Evolutionary conservation across 345 rosid species (phyloP).

Genomic region (Anacardium occidentale): DNA sequence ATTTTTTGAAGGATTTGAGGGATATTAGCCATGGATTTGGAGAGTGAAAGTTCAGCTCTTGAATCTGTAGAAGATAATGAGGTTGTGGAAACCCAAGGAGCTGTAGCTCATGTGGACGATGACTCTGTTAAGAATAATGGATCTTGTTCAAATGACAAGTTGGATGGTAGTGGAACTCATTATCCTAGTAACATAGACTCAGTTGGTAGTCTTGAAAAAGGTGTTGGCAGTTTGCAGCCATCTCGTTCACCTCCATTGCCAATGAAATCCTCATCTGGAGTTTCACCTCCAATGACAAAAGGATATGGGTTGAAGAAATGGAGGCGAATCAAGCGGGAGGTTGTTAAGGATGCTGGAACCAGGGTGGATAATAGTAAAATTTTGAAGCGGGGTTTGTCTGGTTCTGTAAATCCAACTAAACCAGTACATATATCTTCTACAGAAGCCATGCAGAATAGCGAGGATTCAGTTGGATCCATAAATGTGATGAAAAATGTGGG

Average conservation of each 20-base stretch:
- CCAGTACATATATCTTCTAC: constrained; percentile 28
- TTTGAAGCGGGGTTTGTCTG: constrained; percentile 66
- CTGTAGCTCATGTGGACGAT: constrained; percentile 16
- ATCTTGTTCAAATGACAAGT: constrained; percentile 30
- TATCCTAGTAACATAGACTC: constrained; percentile 12
- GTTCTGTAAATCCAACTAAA: constrained; percentile 43
- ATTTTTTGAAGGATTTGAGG: constrained; percentile 19
- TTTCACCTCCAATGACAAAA: constrained; percentile 40
- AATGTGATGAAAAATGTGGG: constrained; percentile 35
- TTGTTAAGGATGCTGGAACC: constrained; percentile 45
- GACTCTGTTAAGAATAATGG: constrained; percentile 37
- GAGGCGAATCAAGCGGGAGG: constrained; percentile 69
- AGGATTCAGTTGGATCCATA: constrained; percentile 42
- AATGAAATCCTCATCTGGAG: constrained; percentile 26
- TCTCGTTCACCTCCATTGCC: constrained; percentile 18
- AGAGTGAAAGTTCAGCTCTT: constrained; percentile 37
- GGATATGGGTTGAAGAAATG: constrained; percentile 82
- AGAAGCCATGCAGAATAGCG: constrained; percentile 39
- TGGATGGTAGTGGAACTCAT: constrained; percentile 17
- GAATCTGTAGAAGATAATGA: constrained; percentile 59
- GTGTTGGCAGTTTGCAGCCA: constrained; percentile 21
- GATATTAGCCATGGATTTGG: constrained; percentile 41
- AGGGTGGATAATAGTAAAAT: constrained; percentile 43
- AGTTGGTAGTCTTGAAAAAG: constrained; percentile 20
- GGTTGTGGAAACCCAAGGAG: constrained; percentile 23